Evolutionary conservation across 164 flowering plant species (phyloP), one percentile per base, ranked within the genome.

Genomic region (Umbellularia californica): DNA sequence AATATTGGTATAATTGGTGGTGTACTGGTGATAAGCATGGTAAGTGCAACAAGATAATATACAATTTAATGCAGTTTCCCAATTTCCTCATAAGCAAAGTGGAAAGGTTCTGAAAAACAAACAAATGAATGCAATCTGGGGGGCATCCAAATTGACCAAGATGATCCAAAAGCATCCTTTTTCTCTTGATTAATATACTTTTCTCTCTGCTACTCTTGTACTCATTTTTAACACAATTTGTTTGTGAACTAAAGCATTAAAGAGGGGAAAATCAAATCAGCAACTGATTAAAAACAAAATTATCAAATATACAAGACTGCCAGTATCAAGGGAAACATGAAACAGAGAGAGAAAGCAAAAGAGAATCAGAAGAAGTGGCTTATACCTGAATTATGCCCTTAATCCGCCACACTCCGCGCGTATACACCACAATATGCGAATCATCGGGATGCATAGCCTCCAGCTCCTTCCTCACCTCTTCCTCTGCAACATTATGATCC

Each of bases 321-420:
- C 30, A 24, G 50, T 22, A 51, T 50, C 23, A 25, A 12, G 50
- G 9, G 52, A 70, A 70, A 64, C 17, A 20, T 10, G 50, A 58
- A 75, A 71, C 63, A 65, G 55, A 67, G 30, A 65, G 55, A 67
- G 30, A 72, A 33, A 50, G 52, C 30, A 70, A 30, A 33, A 22
- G 10, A 22, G 25, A 69, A 69, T 27, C 51, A 55, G 60, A 55
- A 55, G 60, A 55, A 55, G 17, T 13, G 19, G n/a, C n/a, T 55
- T 55, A 6, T 85, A 94, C 98, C 98, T 94, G 98, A 74, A 94
- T 94, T 75, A 94, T 94, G 69, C 98, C 98, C 79, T 94, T 94
- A 50, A 94, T 87, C 76, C 98, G 84, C 97, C 98, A 94, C 78
- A 94, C 98, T 47, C 98, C 98, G 23, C 92, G 89, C 47, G 79